Evolutionary conservation across 164 flowering plant species (phyloP).

Genomic region (Buxus sempervirens): DNA sequence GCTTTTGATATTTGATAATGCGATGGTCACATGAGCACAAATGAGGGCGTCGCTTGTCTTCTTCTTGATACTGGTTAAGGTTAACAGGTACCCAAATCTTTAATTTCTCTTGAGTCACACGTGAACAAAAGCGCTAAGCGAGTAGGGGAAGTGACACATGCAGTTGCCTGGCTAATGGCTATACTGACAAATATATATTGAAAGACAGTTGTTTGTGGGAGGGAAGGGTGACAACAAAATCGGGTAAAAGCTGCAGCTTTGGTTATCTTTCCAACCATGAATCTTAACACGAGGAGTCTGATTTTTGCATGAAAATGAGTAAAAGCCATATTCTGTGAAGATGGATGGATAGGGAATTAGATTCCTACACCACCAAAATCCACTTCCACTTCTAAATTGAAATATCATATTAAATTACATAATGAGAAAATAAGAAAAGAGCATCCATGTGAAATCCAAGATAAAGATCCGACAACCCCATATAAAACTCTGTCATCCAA

Average conservation of each 20-base stretch:
- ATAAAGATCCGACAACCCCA: too few species aligned
- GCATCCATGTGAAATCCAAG: too few species aligned
- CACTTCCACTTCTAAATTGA: neutral
- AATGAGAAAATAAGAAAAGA: too few species aligned
- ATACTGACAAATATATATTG: too few species aligned
- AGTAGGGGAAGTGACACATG: too few species aligned
- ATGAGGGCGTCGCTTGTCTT: neutral
- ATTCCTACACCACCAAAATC: slow-evolving; percentile 34
- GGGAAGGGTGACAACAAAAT: neutral
- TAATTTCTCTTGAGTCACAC: too few species aligned
- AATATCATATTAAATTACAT: neutral
- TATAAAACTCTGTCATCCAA: too few species aligned
- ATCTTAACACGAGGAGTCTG: slow-evolving; percentile 1
- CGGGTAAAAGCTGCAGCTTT: slow-evolving; percentile 18
- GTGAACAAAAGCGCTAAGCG: too few species aligned
- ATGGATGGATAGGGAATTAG: slow-evolving; percentile 39
- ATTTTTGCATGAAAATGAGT: slow-evolving; percentile 48
- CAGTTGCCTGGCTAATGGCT: neutral
- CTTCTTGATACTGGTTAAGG: neutral
- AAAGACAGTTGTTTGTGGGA: neutral
- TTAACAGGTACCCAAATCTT: neutral
- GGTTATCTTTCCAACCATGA: slow-evolving; percentile 20
- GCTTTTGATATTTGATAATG: too few species aligned
- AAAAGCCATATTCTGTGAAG: slow-evolving; percentile 38
- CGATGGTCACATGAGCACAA: neutral